Evolutionary conservation across 176 grass and related monocot genomes (phyloP), one percentile per base, ranked within the genome.

Genomic region (Rhynchospora pubera): DNA sequence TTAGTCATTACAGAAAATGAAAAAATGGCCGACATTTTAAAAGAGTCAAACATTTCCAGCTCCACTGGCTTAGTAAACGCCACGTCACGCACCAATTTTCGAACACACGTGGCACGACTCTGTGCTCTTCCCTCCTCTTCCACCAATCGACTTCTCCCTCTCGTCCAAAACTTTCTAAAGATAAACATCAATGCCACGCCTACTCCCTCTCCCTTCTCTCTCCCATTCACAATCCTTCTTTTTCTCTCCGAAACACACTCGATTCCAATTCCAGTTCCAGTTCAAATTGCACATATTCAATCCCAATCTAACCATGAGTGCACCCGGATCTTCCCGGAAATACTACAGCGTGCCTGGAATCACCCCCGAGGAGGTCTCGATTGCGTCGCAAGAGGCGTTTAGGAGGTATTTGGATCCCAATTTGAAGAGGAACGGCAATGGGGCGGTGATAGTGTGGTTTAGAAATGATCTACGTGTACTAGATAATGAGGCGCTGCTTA

Each of bases 381-480:
- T 85, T 1, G 89, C 71, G n/a, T 82, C 87, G 14, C 82, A 85
- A 15, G 87, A 91, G 45, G 90, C 89, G 1, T 87, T 93, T 43
- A 65, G 47, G 75, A 79, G 85, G 59, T 6, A 93, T 83, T 72
- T 79, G 26, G 80, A 84, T 7, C 70, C 88, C 62, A 62, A 21
- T 11, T n/a, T 93, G 76, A 89, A 82, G 15, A 57, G 92, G 65
- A 79, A 57, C 7, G 87, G 84, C 11, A 50, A 32, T 2, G 90
- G 95, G 8, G 84, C 90, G 13, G 85, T 88, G 56, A 75, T 94
- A 3, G 84, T 94, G 45, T 98, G 96, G 96, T 91, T 98, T 84
- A 76, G 96, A 70, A 93, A 91, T 68, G 96, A 98, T 88, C 84
- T 98, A 80, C 78, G 92, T 50, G 7, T 98, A 42, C 80, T 97